phyloP scores from a whole-genome alignment of 2,329 filamentous ascomycete genomes.

The Colletotrichum shisoi region DNA sequence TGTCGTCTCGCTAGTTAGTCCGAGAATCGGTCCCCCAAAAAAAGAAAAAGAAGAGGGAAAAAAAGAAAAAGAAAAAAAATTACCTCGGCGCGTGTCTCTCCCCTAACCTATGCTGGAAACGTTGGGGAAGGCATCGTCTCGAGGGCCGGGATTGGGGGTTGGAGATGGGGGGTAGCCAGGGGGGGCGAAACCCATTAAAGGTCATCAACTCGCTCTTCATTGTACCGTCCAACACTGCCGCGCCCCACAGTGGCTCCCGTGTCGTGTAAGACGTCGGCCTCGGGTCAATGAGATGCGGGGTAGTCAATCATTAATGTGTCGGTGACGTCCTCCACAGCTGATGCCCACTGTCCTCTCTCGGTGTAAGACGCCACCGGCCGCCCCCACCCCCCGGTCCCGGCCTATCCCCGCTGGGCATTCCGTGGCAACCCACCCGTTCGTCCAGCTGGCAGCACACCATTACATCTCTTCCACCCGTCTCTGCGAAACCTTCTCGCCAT shows the following conservation, averaged over 20 bases:
- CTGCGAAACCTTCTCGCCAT: neutral
- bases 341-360: constrained; percentile 2
- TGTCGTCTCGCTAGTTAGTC: constrained; percentile 23
- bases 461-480: neutral
- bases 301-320: constrained; percentile 11
- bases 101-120: neutral
- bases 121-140: constrained; percentile 23
- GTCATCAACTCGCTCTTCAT: constrained; percentile 41
- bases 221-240: constrained; percentile 37
- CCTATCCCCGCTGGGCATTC: constrained; percentile 12
- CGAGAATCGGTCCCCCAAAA: constrained; percentile 27
- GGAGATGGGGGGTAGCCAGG: constrained; percentile 26
- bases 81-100: neutral
- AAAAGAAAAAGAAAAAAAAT: constrained; percentile 1
- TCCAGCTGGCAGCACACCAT: neutral
- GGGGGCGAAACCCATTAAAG: constrained; percentile 31
- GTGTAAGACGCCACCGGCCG: constrained; percentile 26
- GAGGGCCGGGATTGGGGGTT: constrained; percentile 25
- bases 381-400: neutral
- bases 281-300: constrained; percentile 40
- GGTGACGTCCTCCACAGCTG: constrained; percentile 28
- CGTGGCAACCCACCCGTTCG: constrained; percentile 6
- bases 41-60: neutral
- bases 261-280: constrained; percentile 21
- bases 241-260: constrained; percentile 23